Base-by-base conservation (phyloP, 2,329 filamentous ascomycete species). In the Knoxdaviesia capensis region DNA sequence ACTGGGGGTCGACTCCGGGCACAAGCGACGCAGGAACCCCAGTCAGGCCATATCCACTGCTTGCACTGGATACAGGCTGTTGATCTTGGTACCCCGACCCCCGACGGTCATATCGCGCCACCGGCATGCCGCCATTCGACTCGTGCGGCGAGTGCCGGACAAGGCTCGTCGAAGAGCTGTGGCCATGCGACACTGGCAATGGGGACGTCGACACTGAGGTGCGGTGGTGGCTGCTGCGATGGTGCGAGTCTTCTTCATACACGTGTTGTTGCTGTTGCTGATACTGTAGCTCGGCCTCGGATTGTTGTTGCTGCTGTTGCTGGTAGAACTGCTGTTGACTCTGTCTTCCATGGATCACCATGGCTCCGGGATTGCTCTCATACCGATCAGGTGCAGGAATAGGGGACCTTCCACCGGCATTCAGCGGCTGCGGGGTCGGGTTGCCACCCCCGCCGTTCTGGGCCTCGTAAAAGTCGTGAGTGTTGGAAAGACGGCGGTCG, bases 11-110 rank as follows among this genome's bases (percentile, higher is more conserved):
- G 30, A 74, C 61, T 4, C 73, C 74, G n/a, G 74, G 69, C 6
- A 78, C 66, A 28, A 79, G 58, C 4, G 72, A 71, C 2, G 70
- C 54, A 5, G 74, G 74, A 2, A 76, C 59, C 4, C 62, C 52
- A 1, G 68, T 64, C 20, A 67, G 47, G 4, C 53, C 57, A 50
- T 69, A 67, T 36, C 53, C 54, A 45, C 31, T 58, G 57, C 30
- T 55, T 49, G 31, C 48, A 49, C 41, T 56, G 56, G 47, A 46
- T 57, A 20, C 20, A 20, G 20, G 20, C 20, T 20, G 20, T 20
- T 20, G 20, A 20, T 20, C 20, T 20, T 20, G 20, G 20, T 20
- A 20, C 3, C 20, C 20, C 20, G 20, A 20, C 20, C 20, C 20
- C 20, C 20, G 20, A 20, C 20, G 20, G 20, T 20, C 20, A 20